Evolutionary conservation across 139 green algal species (phyloP), one percentile per base, ranked within the genome.

Genomic region (Marvania coccoides): DNA sequence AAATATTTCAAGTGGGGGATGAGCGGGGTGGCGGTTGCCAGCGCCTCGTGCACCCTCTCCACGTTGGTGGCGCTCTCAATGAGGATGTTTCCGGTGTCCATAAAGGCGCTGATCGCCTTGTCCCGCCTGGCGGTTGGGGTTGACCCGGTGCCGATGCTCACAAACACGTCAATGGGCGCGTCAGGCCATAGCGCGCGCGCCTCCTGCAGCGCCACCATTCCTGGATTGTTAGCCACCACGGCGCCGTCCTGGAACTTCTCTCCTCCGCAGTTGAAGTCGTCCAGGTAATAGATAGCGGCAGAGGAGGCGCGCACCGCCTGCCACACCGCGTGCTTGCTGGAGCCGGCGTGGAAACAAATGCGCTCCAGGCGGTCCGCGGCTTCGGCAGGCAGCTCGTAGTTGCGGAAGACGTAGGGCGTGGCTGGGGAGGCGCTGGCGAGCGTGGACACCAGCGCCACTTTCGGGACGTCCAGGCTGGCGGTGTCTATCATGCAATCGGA

Each of bases 241-340:
- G 93, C 93, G 12, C 93, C 93, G 60, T 98, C 93, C 61, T 97
- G 89, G 69, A 93, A 98, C 42, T 87, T 83, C 31, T 89, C 77
- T 13, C 85, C 84, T 81, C 72, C 69, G 38, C 65, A 81, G 15
- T 67, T 55, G 64, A 88, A 93, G 63, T 97, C 92, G 35, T 94
- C 92, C 15, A 98, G 74, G 70, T 97, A 93, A 67, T 91, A 93
- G n/a, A 80, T 82, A 5, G 81, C 85, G 4, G 87, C 46, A 38
- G 88, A 92, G n/a, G 88, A 96, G 4, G 91, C 93, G 0, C 93
- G 79, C 6, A 98, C 82, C 3, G 90, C 90, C 63, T 97, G 77
- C 91, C 91, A 97, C 51, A 95, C 63, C 39, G 69, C 63, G 72
- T 90, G 82, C 63, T 70, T 81, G 61, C 66, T 78, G 67, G 70